Conservation (phyloP, 169 alveolate species). For the Theileria equi region DNA sequence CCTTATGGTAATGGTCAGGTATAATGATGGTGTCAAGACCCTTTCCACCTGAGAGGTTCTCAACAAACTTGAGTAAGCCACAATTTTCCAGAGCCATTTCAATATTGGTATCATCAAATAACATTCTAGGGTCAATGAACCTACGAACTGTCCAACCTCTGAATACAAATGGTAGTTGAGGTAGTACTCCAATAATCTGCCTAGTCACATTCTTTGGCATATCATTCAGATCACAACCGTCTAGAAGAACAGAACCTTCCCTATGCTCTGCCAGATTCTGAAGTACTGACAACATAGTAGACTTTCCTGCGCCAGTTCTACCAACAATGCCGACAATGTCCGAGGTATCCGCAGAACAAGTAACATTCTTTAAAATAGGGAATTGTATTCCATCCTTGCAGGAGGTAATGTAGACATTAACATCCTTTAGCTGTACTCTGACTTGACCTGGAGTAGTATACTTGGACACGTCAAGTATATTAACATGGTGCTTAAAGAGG, state of each 20-base stretch:
- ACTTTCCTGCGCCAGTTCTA: conserved; percentile 64
- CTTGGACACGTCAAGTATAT: neutral
- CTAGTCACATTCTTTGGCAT: conserved; percentile 33
- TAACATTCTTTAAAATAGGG: conserved; percentile 23
- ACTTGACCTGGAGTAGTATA: conserved; percentile 2
- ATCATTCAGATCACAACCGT: conserved; percentile 47
- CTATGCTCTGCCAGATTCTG: conserved; percentile 15
- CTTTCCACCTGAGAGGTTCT: conserved; percentile 16
- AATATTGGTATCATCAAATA: conserved; percentile 38
- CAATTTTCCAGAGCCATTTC: conserved; percentile 31
- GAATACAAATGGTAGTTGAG: conserved; percentile 56
- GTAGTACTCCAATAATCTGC: conserved; percentile 48
- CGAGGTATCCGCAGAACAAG: conserved; percentile 15
- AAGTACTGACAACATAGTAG: conserved; percentile 34
- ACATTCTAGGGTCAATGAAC: conserved; percentile 60
- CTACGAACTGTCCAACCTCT: conserved; percentile 61
- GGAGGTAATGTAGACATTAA: conserved; percentile 6
- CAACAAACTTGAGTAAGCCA: conserved; percentile 42
- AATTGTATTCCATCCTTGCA: neutral
- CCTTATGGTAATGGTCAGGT: conserved; percentile 1
- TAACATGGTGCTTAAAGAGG: neutral
- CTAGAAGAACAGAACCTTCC: conserved; percentile 55
- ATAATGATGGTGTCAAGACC: conserved; percentile 31
- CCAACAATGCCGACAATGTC: conserved; percentile 54
- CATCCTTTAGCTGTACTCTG: conserved; percentile 3